phyloP scores from a whole-genome alignment of 257 asterid species.

The Solanum sitiens region DNA sequence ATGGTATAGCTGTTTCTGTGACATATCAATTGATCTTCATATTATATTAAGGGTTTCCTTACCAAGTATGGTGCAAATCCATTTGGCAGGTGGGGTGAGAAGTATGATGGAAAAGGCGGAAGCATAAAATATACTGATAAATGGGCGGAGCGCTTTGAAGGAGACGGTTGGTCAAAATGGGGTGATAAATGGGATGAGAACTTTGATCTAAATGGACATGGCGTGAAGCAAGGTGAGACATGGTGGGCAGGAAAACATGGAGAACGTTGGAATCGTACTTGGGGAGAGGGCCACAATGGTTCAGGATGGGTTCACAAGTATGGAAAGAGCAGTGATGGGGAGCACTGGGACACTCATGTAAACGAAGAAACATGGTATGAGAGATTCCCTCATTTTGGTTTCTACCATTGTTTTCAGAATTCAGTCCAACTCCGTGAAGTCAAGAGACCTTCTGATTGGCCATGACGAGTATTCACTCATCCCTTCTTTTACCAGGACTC shows the following conservation, averaged over 20 bases:
- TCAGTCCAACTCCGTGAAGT: conserved; percentile 66
- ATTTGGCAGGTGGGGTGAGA: conserved; percentile 85
- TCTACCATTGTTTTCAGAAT: conserved; percentile 88
- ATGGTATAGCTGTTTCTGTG: neutral
- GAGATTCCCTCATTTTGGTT: conserved; percentile 76
- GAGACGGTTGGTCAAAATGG: conserved; percentile 93
- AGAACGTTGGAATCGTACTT: conserved; percentile 86
- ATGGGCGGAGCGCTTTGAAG: conserved; percentile 92
- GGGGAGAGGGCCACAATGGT: conserved; percentile 97
- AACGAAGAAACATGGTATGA: conserved; percentile 89
- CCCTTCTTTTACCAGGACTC: neutral
- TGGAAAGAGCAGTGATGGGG: conserved; percentile 94
- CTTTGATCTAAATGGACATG: conserved; percentile 35
- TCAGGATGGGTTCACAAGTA: conserved; percentile 98
- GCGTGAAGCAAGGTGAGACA: conserved; percentile 90
- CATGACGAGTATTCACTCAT: neutral
- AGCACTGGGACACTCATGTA: conserved; percentile 89
- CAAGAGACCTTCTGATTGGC: conserved; percentile 65
- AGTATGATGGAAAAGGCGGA: conserved; percentile 83
- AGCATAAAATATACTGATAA: conserved; percentile 87
- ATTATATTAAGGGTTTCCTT: neutral
- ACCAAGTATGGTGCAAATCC: neutral
- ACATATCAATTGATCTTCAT: neutral
- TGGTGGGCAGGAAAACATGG: conserved; percentile 94
- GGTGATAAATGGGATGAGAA: conserved; percentile 98